Base-by-base conservation (phyloP, 768 basidiomycete species). In the Mycena chlorophos region DNA sequence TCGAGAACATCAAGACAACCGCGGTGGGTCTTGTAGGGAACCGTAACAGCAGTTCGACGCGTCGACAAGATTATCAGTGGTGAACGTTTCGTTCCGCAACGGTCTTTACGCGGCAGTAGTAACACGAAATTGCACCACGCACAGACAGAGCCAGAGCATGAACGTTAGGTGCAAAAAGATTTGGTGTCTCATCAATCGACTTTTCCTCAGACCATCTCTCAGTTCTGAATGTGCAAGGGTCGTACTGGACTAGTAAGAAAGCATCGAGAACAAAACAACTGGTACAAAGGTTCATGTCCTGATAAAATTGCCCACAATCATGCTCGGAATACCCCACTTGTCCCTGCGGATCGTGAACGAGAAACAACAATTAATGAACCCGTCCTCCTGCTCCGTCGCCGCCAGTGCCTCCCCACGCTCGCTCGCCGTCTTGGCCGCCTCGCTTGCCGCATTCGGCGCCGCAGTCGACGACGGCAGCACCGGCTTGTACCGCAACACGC, bases 251-350 rank as follows among this genome's bases (percentile, higher is more conserved):
- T 17, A 17, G 10, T 17, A 8, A 34, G 8, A 17, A 17, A 34
- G 17, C 31, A 5, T 46, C 8, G 12, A 13, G n/a, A 13, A 46
- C 20, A 23, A 26, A 27, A 26, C 22, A 46, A 26, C n/a, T n/a
- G 20, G 8, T 42, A 46, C 45, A 46, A 5, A n/a, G 12, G 45
- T 19, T 61, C 56, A 61, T 46, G 60, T 61, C 51, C 60, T 49
- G 65, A 93, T 90, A 62, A 92, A 92, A 67, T 93, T 93, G 16
- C 92, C 92, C 19, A 93, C 90, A 63, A 94, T 92, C 86, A 92
- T 88, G 48, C 85, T 91, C 28, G 91, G 91, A 59, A 93, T 92
- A 0, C 89, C 89, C 83, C 86, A 90, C 66, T 86, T 86, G 65
- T 92, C 89, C 57, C 90, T 72, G 49, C 91, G 79, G 53, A 94